A percentile compares a stretch with the other conserved stretches of the same genome.
Evolutionary conservation across 345 rosid species (phyloP).

Genomic region (Erucastrum elatum): DNA sequence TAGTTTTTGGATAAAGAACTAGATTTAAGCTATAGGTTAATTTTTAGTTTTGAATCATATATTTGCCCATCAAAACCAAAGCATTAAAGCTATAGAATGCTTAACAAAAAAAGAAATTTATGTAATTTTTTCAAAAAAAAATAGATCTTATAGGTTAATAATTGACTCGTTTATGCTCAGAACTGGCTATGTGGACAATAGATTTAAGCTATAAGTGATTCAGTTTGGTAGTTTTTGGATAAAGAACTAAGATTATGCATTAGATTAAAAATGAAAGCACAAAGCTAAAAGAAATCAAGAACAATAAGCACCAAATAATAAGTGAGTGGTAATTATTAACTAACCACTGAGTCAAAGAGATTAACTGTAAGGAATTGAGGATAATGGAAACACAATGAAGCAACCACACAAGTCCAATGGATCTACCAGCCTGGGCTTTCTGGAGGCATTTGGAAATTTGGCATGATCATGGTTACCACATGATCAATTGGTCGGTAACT

Average conservation of each 20-base stretch:
- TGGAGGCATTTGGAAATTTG: background rate
- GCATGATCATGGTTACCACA: background rate
- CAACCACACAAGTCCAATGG: background rate
- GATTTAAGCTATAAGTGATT: background rate
- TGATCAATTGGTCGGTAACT: background rate
- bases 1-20: background rate
- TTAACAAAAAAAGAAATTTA: too few species aligned
- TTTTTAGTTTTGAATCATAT: too few species aligned
- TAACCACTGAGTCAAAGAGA: background rate
- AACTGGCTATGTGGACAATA: background rate
- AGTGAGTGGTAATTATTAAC: background rate
- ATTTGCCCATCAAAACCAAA: too few species aligned
- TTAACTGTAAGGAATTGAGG: background rate
- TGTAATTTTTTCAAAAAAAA: too few species aligned
- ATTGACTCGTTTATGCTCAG: too few species aligned
- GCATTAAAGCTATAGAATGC: too few species aligned
- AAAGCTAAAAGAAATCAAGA: background rate
- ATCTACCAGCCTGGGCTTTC: background rate
- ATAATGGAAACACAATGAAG: background rate
- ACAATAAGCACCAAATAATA: background rate
- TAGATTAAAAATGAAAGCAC: background rate
- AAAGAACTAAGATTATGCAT: background rate
- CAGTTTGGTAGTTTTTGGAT: background rate
- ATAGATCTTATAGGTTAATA: too few species aligned
- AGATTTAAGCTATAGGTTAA: background rate